A percentile compares a stretch with the other conserved stretches of the same genome.
Evolutionary conservation across 305 asterid species (phyloP).

Genomic region (Solanum hybrid): DNA sequence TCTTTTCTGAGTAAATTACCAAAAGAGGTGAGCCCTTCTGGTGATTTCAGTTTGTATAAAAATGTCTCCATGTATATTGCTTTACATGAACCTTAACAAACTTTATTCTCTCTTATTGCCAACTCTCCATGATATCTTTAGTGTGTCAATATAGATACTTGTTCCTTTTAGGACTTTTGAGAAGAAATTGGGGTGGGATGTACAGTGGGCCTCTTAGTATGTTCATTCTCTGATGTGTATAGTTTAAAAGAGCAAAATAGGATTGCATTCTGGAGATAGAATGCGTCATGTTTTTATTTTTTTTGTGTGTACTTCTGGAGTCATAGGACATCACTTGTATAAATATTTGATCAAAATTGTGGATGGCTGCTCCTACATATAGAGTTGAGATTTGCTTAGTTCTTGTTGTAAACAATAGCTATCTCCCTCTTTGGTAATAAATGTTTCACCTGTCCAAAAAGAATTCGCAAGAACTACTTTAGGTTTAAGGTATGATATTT

Average conservation of each 20-base stretch:
- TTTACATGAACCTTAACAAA: neutral
- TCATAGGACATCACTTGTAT: neutral
- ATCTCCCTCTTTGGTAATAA: neutral
- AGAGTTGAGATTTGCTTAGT: neutral
- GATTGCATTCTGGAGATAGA: neutral
- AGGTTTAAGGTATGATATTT: neutral
- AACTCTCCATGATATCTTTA: neutral
- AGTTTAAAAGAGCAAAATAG: neutral
- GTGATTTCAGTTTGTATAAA: neutral
- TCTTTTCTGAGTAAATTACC: slow-evolving; percentile 63
- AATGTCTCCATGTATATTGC: neutral
- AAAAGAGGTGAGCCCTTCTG: slow-evolving; percentile 40
- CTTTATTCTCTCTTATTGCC: neutral
- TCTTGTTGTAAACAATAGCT: neutral
- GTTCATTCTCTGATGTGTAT: neutral
- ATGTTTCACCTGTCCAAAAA: neutral
- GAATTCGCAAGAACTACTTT: neutral
- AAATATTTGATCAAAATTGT: neutral
- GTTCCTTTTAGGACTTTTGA: neutral
- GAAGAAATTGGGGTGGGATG: neutral
- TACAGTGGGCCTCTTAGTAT: neutral
- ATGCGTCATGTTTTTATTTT: neutral
- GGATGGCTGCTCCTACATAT: neutral
- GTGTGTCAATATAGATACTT: neutral
- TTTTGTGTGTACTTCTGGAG: neutral